Percentiles rank a stretch among this genome's conserved stretches.
Evolutionary conservation across 139 green algal species (phyloP).

Genomic region (Trebouxia sp.): DNA sequence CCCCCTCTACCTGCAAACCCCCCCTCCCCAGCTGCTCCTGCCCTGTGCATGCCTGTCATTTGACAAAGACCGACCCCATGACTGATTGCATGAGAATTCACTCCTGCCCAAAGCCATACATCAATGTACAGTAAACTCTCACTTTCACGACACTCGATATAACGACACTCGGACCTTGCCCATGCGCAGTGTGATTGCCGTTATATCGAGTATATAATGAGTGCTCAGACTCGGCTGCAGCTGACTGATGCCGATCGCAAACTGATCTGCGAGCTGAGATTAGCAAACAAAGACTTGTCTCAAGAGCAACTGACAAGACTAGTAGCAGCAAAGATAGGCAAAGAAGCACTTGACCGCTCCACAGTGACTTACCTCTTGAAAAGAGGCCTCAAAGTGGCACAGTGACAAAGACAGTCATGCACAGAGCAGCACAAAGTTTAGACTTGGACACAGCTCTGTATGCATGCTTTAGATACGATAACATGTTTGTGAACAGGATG

Average conservation of each 20-base stretch:
- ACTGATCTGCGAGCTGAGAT: not conserved
- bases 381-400: not conserved
- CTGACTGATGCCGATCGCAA: not conserved
- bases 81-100: no score
- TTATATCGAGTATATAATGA: not conserved
- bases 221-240: not conserved
- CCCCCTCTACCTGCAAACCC: no score
- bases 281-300: not conserved
- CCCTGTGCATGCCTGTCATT: no score
- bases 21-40: no score
- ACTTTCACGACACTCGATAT: not conserved
- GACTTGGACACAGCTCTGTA: not conserved
- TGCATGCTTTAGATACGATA: not conserved
- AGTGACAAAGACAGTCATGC: not conserved
- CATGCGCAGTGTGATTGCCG: not conserved
- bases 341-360: not conserved
- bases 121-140: not conserved
- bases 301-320: not conserved
- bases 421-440: not conserved
- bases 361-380: not conserved
- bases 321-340: not conserved
- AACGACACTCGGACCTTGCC: not conserved
- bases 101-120: no score
- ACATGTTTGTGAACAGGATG: not conserved
- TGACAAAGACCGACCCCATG: no score